Evolutionary conservation across 768 basidiomycete species (phyloP).

Genomic region (Tephrocybe sp.): DNA sequence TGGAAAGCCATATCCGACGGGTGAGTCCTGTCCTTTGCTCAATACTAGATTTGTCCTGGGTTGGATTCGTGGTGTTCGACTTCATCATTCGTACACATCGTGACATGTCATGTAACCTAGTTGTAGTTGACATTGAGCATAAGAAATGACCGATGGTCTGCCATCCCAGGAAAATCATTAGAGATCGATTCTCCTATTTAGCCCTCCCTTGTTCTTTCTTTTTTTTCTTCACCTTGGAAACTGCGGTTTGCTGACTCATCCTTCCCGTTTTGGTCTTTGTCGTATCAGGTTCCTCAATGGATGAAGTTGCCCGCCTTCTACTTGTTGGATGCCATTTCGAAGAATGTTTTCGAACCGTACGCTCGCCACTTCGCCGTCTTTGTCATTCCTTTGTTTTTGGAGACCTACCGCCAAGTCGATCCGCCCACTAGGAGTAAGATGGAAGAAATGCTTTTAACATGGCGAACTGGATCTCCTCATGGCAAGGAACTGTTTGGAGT

Average conservation of each 20-base stretch:
- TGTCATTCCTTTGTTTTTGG: slow-evolving; percentile 81
- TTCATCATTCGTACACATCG: slow-evolving; percentile 15
- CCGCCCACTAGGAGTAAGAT: slow-evolving; percentile 85
- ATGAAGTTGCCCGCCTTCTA: slow-evolving; percentile 95
- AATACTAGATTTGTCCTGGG: slow-evolving; percentile 21
- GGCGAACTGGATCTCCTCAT: slow-evolving; percentile 82
- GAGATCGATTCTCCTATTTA: slow-evolving; percentile 13
- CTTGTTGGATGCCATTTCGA: slow-evolving; percentile 93
- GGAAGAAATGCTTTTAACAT: slow-evolving; percentile 96
- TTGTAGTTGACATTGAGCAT: slow-evolving; percentile 35
- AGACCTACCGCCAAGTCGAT: slow-evolving; percentile 86
- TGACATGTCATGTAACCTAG: slow-evolving; percentile 43
- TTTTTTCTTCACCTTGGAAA: slow-evolving; percentile 20
- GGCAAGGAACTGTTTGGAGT: slow-evolving; percentile 84
- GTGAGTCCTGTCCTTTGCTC: slow-evolving; percentile 56
- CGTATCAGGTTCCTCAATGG: slow-evolving; percentile 74
- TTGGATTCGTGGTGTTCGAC: slow-evolving; percentile 13
- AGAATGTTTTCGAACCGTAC: slow-evolving; percentile 94
- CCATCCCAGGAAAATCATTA: slow-evolving; percentile 20
- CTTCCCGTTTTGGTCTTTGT: slow-evolving; percentile 33
- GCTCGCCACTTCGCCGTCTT: slow-evolving; percentile 79
- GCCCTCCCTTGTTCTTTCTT: slow-evolving; percentile 1
- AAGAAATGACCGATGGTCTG: slow-evolving; percentile 33
- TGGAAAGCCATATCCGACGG: slow-evolving; percentile 82
- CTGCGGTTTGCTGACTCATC: slow-evolving; percentile 73